phyloP scores from a whole-genome alignment of 192 early-diverging fungal genomes.

The Diversispora eburnea region DNA sequence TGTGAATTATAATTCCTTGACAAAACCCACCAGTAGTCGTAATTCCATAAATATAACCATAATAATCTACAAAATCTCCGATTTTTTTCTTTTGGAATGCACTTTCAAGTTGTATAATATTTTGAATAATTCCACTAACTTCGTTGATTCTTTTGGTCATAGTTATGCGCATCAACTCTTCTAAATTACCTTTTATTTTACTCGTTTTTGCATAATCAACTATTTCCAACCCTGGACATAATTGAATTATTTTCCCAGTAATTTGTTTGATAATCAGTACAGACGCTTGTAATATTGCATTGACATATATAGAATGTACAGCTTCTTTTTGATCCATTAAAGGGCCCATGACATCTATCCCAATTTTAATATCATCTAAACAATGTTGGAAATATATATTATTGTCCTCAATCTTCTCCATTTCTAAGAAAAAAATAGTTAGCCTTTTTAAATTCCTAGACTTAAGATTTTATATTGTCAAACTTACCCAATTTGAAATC shows the following conservation, averaged over 20 bases:
- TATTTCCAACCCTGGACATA: neutral
- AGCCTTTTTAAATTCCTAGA: neutral
- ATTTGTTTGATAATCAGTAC: neutral
- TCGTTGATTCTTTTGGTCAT: neutral
- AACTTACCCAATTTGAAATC: neutral
- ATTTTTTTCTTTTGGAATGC: neutral
- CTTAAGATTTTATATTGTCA: neutral
- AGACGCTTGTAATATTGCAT: neutral
- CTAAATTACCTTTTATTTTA: neutral
- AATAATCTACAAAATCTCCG: neutral
- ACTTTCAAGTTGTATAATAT: neutral
- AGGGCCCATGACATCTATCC: neutral
- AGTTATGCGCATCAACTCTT: neutral
- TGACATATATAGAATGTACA: neutral
- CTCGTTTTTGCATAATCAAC: neutral
- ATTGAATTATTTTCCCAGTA: neutral
- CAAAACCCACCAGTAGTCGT: neutral
- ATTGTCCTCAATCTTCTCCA: neutral
- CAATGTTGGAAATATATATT: neutral
- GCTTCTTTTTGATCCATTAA: neutral
- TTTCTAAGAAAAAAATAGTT: neutral
- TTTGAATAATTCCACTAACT: neutral
- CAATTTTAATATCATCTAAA: neutral
- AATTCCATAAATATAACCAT: neutral
- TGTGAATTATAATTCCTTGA: neutral